phyloP scores from a whole-genome alignment of 2,329 filamentous ascomycete species.

The Fusarium oxysporum region DNA sequence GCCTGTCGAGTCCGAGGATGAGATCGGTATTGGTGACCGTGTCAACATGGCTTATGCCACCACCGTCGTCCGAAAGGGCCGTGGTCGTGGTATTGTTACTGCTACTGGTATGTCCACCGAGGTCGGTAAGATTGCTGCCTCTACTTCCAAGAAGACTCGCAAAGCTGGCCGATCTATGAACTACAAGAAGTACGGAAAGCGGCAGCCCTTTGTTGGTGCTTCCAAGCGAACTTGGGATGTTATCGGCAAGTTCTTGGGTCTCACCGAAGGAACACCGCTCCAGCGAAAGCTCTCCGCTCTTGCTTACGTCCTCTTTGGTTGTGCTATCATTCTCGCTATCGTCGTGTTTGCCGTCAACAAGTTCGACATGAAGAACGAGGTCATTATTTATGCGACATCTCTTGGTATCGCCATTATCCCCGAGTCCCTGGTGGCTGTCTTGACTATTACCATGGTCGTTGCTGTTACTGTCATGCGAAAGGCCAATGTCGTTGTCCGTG shows the following conservation, averaged over 20 bases:
- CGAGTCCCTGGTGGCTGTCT: constrained; percentile 73
- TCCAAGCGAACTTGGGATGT: constrained; percentile 61
- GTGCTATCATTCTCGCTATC: constrained; percentile 69
- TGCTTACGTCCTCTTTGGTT: constrained; percentile 79
- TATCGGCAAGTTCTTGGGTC: constrained; percentile 68
- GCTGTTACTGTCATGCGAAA: constrained; percentile 74
- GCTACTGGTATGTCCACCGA: constrained; percentile 79
- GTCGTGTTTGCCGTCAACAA: constrained; percentile 69
- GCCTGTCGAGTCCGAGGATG: constrained; percentile 56
- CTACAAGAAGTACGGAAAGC: constrained; percentile 64
- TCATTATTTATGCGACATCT: constrained; percentile 69
- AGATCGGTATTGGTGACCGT: constrained; percentile 76
- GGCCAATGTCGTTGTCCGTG: constrained; percentile 72
- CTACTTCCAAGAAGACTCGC: constrained; percentile 64
- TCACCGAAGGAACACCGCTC: constrained; percentile 78
- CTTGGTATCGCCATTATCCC: constrained; percentile 72
- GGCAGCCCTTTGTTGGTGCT: constrained; percentile 60
- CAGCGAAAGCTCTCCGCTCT: constrained; percentile 83
- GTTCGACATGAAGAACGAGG: constrained; percentile 63
- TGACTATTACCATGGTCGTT: constrained; percentile 78
- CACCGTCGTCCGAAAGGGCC: constrained; percentile 77
- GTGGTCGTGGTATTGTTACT: constrained; percentile 78
- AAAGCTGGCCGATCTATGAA: constrained; percentile 67
- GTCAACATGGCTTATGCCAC: constrained; percentile 82
- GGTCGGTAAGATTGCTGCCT: constrained; percentile 75